Evolutionary conservation across 1,284 basidiomycete genomes (phyloP).

Genomic region (Ganoderma resinaceum): DNA sequence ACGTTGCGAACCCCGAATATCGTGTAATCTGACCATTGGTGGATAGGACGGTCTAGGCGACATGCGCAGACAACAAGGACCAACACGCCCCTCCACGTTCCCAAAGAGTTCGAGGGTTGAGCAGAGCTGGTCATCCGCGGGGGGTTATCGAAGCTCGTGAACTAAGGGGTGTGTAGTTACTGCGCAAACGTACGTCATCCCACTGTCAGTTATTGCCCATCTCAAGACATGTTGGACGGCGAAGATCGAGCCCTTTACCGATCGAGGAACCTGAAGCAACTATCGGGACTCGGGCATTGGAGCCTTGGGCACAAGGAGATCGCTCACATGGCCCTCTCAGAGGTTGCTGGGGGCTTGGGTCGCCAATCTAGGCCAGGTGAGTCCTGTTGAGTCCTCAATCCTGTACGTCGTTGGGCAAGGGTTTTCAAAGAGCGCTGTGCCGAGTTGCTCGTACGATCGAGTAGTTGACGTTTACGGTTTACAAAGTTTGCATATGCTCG

Average conservation of each 20-base stretch:
- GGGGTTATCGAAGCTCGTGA: neutral
- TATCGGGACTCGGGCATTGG: neutral
- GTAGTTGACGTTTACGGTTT: neutral
- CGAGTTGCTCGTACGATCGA: neutral
- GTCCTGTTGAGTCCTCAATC: no score
- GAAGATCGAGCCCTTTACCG: neutral
- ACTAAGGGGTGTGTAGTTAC: neutral
- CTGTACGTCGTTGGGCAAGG: neutral
- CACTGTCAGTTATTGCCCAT: neutral
- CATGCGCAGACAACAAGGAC: neutral
- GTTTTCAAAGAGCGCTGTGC: neutral
- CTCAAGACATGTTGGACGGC: neutral
- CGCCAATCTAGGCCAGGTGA: neutral
- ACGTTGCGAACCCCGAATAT: neutral
- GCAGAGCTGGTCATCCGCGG: neutral
- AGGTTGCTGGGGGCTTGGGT: neutral
- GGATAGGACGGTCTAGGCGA: neutral
- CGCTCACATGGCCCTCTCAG: neutral
- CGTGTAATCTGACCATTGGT: neutral
- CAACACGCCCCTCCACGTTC: neutral
- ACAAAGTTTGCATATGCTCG: neutral
- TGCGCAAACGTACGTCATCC: neutral
- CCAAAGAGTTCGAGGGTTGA: neutral
- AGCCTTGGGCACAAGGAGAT: neutral
- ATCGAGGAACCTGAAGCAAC: neutral